Conservation (phyloP, 108 stramenopile species). For the Stephanodiscus minutulus region DNA sequence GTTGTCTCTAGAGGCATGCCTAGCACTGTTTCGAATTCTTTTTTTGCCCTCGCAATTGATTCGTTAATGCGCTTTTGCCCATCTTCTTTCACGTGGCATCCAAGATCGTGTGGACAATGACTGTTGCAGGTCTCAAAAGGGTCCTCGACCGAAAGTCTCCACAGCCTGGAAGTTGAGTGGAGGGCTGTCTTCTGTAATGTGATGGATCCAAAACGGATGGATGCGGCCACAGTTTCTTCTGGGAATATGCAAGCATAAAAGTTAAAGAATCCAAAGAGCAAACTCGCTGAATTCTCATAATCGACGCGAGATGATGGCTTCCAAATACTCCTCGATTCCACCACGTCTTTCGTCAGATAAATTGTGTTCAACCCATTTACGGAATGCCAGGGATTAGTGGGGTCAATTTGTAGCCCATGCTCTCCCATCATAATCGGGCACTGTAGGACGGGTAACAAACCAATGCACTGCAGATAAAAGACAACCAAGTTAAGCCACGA, state of each 20-base stretch:
- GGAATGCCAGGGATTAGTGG: constrained; percentile 60
- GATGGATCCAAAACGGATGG: constrained; percentile 56
- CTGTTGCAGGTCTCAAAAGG: constrained; percentile 85
- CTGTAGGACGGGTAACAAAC: constrained; percentile 75
- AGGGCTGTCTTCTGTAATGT: constrained; percentile 60
- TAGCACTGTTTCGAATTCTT: neutral
- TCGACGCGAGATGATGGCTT: constrained; percentile 26
- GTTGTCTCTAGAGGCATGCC: no score
- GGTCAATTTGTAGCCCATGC: constrained; percentile 48
- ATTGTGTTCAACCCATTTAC: constrained; percentile 69
- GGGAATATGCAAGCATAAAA: constrained; percentile 70
- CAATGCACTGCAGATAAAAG: constrained; percentile 80
- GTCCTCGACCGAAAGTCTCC: constrained; percentile 78
- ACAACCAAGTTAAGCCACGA: constrained; percentile 82
- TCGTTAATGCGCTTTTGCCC: constrained; percentile 48
- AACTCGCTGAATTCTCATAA: constrained; percentile 38
- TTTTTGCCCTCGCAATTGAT: constrained; percentile 10
- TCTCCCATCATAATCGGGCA: constrained; percentile 50
- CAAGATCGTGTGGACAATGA: constrained; percentile 80
- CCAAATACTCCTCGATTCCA: constrained; percentile 45
- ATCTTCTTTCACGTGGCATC: constrained; percentile 55
- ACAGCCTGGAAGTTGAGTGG: constrained; percentile 34
- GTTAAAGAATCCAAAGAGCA: constrained; percentile 79
- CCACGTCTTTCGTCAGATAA: constrained; percentile 52
- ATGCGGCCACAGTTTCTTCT: constrained; percentile 46